A percentile compares a stretch with the other conserved stretches of the same genome.
Evolutionary conservation across 1,284 basidiomycete species (phyloP).

Genomic region (Sanghuangporus weigelae): DNA sequence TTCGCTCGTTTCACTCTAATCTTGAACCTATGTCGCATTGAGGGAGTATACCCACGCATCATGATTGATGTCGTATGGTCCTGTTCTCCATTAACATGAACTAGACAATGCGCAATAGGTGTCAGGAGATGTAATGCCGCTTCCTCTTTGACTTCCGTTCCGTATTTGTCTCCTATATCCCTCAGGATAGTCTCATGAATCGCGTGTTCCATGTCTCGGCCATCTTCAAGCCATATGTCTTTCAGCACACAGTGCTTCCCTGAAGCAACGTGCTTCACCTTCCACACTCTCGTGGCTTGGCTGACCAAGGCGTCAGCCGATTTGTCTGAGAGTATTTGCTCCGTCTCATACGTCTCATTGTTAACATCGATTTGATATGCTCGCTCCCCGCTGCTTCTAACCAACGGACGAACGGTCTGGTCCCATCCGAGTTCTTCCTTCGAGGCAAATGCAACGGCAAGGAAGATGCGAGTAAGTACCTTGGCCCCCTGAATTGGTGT

Average conservation of each 20-base stretch:
- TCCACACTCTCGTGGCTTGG: neutral
- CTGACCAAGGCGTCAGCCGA: neutral
- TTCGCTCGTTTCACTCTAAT: no score
- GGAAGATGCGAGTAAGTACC: no score
- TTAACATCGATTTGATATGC: neutral
- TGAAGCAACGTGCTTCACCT: neutral
- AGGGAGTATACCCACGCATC: no score
- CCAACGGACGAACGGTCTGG: no score
- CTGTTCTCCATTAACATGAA: no score
- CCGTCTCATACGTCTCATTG: neutral
- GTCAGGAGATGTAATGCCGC: no score
- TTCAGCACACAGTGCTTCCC: neutral
- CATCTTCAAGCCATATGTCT: neutral
- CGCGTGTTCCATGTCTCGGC: neutral
- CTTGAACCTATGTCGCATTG: no score
- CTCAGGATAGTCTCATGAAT: neutral
- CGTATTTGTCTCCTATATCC: neutral
- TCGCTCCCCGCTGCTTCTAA: neutral
- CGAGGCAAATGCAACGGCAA: no score
- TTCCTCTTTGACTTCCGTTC: neutral
- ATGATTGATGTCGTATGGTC: no score
- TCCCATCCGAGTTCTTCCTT: no score
- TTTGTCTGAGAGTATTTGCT: neutral
- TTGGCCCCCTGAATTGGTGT: no score
- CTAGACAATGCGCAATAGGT: no score